Evolutionary conservation across 1,139 yeast genomes (phyloP).

Genomic region (Suhomyces coccinellae): DNA sequence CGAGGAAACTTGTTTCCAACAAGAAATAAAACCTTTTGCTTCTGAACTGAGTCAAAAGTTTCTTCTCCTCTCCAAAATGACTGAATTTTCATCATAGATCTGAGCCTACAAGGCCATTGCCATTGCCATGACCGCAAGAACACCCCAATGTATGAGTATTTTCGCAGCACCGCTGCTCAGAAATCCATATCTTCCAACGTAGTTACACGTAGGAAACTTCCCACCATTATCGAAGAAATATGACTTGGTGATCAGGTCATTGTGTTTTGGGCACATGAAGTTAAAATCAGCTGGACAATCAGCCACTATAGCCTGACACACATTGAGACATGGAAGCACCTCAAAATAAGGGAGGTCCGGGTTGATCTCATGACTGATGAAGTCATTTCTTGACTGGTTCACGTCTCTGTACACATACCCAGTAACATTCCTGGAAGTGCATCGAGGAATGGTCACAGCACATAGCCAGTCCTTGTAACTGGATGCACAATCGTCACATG

Average conservation of each 20-base stretch:
- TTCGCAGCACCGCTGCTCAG: constrained; percentile 5
- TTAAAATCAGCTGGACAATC: constrained; percentile 81
- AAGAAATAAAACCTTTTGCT: no score
- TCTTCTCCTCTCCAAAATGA: no score
- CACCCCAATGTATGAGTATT: constrained; percentile 4
- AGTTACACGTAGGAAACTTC: constrained; percentile 43
- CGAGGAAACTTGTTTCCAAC: no score
- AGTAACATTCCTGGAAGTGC: constrained; percentile 48
- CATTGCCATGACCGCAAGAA: constrained; percentile 1
- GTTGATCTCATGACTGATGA: constrained; percentile 52
- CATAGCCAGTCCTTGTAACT: constrained; percentile 90
- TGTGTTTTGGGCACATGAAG: constrained; percentile 65
- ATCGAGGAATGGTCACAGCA: constrained; percentile 86
- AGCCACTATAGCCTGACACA: constrained; percentile 75
- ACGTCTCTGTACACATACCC: constrained; percentile 41
- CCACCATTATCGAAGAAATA: constrained; percentile 47
- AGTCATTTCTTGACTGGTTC: constrained; percentile 60
- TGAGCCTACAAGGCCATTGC: not conserved
- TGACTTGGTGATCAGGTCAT: constrained; percentile 39
- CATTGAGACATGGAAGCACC: constrained; percentile 79
- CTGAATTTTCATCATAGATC: not conserved
- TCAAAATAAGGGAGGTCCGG: constrained; percentile 73
- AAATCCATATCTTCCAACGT: constrained; percentile 34
- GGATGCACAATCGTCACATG: constrained; percentile 70
- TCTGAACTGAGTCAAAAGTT: no score